Conservation (phyloP, 352 stramenopile genomes). For the Phytopythium boreale region DNA sequence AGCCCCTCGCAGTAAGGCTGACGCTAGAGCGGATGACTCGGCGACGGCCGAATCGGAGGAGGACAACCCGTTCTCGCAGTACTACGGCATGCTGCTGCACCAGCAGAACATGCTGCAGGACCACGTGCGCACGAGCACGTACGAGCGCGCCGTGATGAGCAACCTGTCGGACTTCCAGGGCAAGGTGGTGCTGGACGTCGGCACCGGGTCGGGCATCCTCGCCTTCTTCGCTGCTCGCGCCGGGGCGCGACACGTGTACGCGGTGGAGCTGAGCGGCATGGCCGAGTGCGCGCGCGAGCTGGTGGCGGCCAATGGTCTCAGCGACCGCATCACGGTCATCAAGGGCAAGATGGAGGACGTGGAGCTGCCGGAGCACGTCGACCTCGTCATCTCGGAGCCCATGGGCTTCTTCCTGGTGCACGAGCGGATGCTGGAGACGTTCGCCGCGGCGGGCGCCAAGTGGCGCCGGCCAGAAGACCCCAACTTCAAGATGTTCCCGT, state of each 20-base stretch:
- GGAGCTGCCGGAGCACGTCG: constrained; percentile 93
- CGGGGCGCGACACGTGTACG: constrained; percentile 93
- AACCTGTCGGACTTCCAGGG: constrained; percentile 95
- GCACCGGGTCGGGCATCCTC: constrained; percentile 98
- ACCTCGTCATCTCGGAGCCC: constrained; percentile 99
- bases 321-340: constrained; percentile 96
- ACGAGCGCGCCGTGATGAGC: constrained; percentile 96
- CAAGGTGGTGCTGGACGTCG: constrained; percentile 99
- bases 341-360: constrained; percentile 97
- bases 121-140: constrained; percentile 97
- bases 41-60: constrained; percentile 32
- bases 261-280: constrained; percentile 98
- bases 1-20: not conserved
- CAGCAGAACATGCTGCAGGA: constrained; percentile 99
- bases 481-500: constrained; percentile 95
- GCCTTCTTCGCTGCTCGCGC: constrained; percentile 98
- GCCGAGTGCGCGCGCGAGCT: constrained; percentile 94
- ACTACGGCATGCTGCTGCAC: constrained; percentile 95
- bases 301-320: constrained; percentile 93
- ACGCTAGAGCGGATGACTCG: not conserved
- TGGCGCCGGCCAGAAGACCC: constrained; percentile 87
- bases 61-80: constrained; percentile 92
- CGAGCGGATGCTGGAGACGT: constrained; percentile 99
- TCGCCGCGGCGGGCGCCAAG: constrained; percentile 93
- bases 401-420: constrained; percentile 99